These are phyloP conservation scores for Neltuma alba DNA, from an alignment of 306 rosid species.

Conservation along the genomic window DNA sequence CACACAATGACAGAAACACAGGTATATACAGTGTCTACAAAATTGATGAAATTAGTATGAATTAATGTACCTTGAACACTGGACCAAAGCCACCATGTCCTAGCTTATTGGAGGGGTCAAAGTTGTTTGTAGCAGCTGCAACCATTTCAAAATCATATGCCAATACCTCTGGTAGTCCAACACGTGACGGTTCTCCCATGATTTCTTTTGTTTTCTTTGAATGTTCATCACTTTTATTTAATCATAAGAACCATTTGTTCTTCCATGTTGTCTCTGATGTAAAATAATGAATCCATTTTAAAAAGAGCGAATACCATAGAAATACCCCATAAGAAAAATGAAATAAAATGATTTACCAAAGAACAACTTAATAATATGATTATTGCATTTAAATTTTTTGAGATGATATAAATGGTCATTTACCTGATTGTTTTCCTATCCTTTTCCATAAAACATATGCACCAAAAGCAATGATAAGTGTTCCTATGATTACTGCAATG, in stretches of 20 bases:
- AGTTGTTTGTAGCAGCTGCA: not conserved
- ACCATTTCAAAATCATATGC: not conserved
- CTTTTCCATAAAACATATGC: slow-evolving; percentile 35
- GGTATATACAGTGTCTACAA: not conserved
- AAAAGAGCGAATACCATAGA: not conserved
- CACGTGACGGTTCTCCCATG: not conserved
- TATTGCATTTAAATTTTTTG: not conserved
- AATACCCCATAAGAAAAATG: not conserved
- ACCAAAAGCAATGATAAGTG: not conserved
- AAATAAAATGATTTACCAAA: not conserved
- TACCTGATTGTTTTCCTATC: not conserved
- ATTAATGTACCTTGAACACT: not conserved
- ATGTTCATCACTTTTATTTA: not conserved
- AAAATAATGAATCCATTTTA: not conserved
- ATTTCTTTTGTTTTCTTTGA: not conserved
- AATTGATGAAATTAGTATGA: not conserved
- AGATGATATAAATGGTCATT: not conserved
- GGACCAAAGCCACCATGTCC: not conserved
- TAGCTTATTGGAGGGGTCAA: not conserved
- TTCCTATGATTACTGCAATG: slow-evolving; percentile 5
- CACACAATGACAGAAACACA: not conserved
- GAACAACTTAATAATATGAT: not conserved
- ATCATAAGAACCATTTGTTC: not conserved
- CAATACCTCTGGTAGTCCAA: not conserved
- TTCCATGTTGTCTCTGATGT: not conserved